Evolutionary conservation across 2,329 filamentous ascomycete genomes (phyloP), one percentile per base, ranked within the genome.

Genomic region (Calonectria hawksworthii): DNA sequence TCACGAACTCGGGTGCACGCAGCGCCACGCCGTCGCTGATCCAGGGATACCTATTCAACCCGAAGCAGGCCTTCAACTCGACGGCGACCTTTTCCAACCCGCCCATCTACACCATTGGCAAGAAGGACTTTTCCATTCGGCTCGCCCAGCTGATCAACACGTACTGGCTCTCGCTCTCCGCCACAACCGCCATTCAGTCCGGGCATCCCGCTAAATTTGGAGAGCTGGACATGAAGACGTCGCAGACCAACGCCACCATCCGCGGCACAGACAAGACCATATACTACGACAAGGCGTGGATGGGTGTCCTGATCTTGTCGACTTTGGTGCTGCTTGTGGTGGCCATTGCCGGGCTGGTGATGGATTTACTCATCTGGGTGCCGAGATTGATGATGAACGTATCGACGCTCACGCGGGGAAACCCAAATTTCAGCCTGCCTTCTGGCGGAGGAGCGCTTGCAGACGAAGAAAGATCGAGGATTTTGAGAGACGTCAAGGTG

Each of bases 361-460:
- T 50, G 18, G 67, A 70, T 30, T n/a, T 51, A 28, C 7, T 70
- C 14, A 61, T 70, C n/a, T 63, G 23, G 38, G 67, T 70, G n/a
- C 67, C 67, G 13, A 61, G 54, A 6, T n/a, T 70, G n/a, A 70
- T 61, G 67, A 70, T 70, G 67, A 70, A 70, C 14, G 54, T 70
- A 30, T 70, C 67, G 21, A 70, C 67, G 30, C 52, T 70, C 5
- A 63, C 67, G 9, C 28, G 67, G 34, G 67, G 67, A 23, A 70
- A 70, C 41, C 41, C 41, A 3, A 50, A 70, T 23, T 70, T 70
- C 26, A 41, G 52, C 10, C 13, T 61, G 2, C 38, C 38, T 2
- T 34, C 44, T 11, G 67, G 67, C 2, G 67, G 67, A 14, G 54
- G 67, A 28, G 67, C 67, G 3, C 28, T 70, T 4, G 28, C 52